Evolutionary conservation across 2,329 filamentous ascomycete genomes (phyloP).

Genomic region (Ophiocordyceps camponoti-floridani): DNA sequence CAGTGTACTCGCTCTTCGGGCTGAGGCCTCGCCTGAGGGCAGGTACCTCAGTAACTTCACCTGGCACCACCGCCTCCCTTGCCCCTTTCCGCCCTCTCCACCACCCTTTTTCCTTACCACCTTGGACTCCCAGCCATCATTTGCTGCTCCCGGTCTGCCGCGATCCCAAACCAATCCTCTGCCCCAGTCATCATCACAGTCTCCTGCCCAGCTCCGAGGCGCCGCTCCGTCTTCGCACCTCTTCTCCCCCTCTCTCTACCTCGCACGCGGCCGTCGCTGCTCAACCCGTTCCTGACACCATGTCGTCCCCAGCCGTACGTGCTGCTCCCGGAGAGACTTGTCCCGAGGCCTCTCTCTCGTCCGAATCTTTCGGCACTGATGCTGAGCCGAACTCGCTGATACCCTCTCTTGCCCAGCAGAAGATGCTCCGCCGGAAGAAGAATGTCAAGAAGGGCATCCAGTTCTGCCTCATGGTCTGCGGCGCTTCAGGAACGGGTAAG

Average conservation of each 20-base stretch:
- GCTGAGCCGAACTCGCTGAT: background rate
- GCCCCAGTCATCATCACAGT: slow-evolving; percentile 2
- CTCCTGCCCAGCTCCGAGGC: slow-evolving; percentile 1
- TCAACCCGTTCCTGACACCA: slow-evolving; percentile 1
- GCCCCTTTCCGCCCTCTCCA: slow-evolving; percentile 2
- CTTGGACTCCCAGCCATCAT: background rate
- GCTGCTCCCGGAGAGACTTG: slow-evolving; percentile 1
- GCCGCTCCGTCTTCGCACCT: slow-evolving; percentile 1
- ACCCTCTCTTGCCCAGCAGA: slow-evolving; percentile 25
- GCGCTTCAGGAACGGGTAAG: slow-evolving; percentile 90
- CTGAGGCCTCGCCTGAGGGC: background rate
- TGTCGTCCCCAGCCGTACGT: slow-evolving; percentile 9
- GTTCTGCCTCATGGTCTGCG: slow-evolving; percentile 99
- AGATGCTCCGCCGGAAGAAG: slow-evolving; percentile 99
- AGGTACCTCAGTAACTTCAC: background rate
- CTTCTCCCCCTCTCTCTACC: background rate
- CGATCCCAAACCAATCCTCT: slow-evolving; percentile 4
- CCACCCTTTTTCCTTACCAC: slow-evolving; percentile 2
- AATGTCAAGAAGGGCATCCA: slow-evolving; percentile 99
- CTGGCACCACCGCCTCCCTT: background rate
- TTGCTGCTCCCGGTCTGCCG: slow-evolving; percentile 1
- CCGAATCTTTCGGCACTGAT: background rate
- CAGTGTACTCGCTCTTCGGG: background rate
- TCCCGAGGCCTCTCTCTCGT: background rate
- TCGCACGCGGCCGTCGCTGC: background rate